phyloP scores from a whole-genome alignment of 352 stramenopile species.

The Lagenidium giganteum region DNA sequence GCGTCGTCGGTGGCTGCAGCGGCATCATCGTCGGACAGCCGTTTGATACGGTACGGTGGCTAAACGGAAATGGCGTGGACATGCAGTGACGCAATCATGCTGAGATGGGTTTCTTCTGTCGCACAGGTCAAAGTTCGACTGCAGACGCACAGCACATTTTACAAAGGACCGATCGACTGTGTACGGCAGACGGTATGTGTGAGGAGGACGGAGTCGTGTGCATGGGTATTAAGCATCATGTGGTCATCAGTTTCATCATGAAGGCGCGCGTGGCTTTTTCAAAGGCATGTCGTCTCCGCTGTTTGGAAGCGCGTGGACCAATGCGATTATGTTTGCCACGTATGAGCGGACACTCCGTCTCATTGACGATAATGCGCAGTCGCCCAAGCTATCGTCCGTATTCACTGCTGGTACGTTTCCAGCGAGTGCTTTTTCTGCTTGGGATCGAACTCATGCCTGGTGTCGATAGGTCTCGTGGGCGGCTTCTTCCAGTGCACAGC shows the following conservation, averaged over 20 bases:
- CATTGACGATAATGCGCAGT: slow-evolving; percentile 48
- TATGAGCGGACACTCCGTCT: slow-evolving; percentile 68
- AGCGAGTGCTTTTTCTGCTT: no score
- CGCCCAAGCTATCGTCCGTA: slow-evolving; percentile 59
- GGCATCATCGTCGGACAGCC: slow-evolving; percentile 58
- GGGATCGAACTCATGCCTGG: slow-evolving; percentile 1
- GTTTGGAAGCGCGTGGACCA: slow-evolving; percentile 79
- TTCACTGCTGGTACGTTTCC: slow-evolving; percentile 39
- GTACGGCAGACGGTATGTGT: slow-evolving; percentile 29
- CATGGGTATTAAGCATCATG: not conserved
- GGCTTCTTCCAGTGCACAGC: slow-evolving; percentile 77
- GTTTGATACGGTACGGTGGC: slow-evolving; percentile 37
- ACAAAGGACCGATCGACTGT: slow-evolving; percentile 46
- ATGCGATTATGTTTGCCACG: slow-evolving; percentile 81
- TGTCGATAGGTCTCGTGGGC: slow-evolving; percentile 32
- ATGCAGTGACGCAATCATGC: no score
- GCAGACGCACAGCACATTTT: slow-evolving; percentile 52
- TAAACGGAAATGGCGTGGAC: not conserved
- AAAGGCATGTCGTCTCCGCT: slow-evolving; percentile 81
- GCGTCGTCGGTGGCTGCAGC: slow-evolving; percentile 38
- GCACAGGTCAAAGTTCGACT: slow-evolving; percentile 48
- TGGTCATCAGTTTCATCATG: slow-evolving; percentile 39
- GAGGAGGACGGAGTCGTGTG: not conserved
- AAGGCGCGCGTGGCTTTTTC: slow-evolving; percentile 77
- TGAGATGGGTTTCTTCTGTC: no score